phyloP scores from a whole-genome alignment of 2,329 filamentous ascomycete species.

The Zarea fungicola region DNA sequence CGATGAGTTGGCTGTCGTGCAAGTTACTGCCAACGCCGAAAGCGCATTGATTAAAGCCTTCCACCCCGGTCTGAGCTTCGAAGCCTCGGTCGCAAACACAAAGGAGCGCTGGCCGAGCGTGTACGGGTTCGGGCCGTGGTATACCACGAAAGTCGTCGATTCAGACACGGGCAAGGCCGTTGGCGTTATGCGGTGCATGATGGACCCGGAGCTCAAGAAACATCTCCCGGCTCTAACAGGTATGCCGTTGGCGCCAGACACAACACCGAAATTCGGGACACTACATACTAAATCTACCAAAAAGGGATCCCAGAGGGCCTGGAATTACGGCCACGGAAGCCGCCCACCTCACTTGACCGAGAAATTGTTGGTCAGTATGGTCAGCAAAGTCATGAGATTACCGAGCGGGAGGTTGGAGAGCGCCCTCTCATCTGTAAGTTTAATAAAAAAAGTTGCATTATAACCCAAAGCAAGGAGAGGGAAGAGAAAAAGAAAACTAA shows the following conservation, averaged over 20 bases:
- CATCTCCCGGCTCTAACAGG: conserved; percentile 1
- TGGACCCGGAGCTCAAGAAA: neutral
- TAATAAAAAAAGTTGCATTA: too few relatives aligned
- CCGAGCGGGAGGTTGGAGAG: neutral
- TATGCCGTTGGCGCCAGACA: too few relatives aligned
- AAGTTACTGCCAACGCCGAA: neutral
- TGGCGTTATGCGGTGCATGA: neutral
- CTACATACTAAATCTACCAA: neutral
- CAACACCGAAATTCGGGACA: too few relatives aligned
- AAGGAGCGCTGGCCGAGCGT: conserved; percentile 9
- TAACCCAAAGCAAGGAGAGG: too few relatives aligned
- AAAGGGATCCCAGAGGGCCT: conserved; percentile 4
- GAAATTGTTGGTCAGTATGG: neutral
- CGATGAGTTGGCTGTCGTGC: conserved; percentile 4
- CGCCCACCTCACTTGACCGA: neutral
- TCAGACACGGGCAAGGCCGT: conserved; percentile 3
- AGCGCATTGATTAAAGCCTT: neutral
- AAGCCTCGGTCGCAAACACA: neutral
- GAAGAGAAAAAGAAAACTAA: neutral
- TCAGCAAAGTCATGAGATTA: neutral
- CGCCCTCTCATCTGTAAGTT: neutral
- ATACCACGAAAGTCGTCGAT: conserved; percentile 4
- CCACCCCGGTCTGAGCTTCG: neutral
- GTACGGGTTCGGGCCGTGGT: conserved; percentile 9
- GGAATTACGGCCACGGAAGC: conserved; percentile 2